Evolutionary conservation across 768 basidiomycete species (phyloP), one percentile per base, ranked within the genome.

Genomic region (Mycena chlorophos): DNA sequence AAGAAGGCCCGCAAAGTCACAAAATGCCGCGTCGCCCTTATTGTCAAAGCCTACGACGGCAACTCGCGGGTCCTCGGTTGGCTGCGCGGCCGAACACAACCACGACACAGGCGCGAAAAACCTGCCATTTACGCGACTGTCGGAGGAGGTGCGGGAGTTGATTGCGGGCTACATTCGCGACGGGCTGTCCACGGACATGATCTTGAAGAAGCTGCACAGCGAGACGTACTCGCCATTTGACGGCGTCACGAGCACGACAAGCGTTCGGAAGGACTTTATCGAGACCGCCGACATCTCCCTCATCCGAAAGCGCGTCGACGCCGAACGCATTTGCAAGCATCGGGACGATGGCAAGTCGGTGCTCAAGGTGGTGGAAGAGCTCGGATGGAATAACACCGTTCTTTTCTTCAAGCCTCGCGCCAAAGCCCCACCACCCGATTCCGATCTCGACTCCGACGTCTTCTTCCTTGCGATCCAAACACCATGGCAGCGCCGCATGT

Each of bases 391-490:
- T 4, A 51, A 34, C 2, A 29, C 16, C 3, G 10, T 61, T 17
- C 37, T 63, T 19, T 48, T 23, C 22, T 58, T 61, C 51, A 63
- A 63, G 29, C n/a, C 53, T 5, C 28, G 30, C 12, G 16, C 28
- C 12, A 48, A 58, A 25, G 31, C 63, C 14, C 29, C 51, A 1
- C 60, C 60, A 12, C 12, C 23, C 3, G 53, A 45, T 16, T 61
- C 52, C 1, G 31, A 26, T 22, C 19, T 63, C 3, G 46, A 49
- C 4, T 4, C 53, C 3, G 63, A 58, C 28, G 27, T 19, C 2
- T 61, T 63, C 30, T 3, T 40, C 16, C 53, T 63, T 13, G 43
- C 23, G 6, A 47, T 63, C 27, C 63, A 63, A 31, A 61, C 59
- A 0, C 28, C 20, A 12, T 63, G 38, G 20, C 63, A 63, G 37